Base-by-base conservation (phyloP, 108 stramenopile genomes). In the Cyclotella choctawhatcheeana region DNA sequence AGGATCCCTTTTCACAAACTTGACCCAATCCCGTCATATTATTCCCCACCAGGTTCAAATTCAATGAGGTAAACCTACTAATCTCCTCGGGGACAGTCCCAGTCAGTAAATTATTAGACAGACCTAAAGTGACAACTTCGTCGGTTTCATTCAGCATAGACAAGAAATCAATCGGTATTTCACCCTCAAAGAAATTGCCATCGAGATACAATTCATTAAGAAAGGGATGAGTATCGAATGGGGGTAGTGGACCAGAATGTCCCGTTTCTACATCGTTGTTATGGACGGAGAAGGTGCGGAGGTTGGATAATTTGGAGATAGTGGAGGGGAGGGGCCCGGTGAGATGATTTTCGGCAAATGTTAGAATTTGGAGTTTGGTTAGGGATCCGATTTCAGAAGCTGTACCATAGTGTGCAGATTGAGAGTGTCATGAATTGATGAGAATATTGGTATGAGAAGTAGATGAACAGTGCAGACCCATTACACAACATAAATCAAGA, bases 301-400 rank as follows among this genome's bases (percentile, higher is more conserved):
- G 60, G 58, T 82, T 82, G 44, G 64, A 56, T 64, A 82, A 40
- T 48, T 69, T 58, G 34, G 44, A 43, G 29, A 88, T 51, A 8
- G 66, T 67, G 27, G 50, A 16, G 24, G 86, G 82, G 21, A 89
- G 70, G 5, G 61, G 58, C 24, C 88, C 88, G 12, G 74, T 70
- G 43, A 92, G 75, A 8, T 82, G 77, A 76, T 86, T 93, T 20
- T 89, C 80, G 44, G 76, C 67, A 40, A 94, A 54, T 43, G 86
- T 77, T 22, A 87, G 69, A 12, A 83, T 67, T 65, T 82, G 64
- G 54, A 89, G 77, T 37, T 83, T 85, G 34, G 51, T 43, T 17
- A 81, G 69, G 7, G 54, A 26, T 0, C 85, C 85, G 44, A 85
- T 66, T 48, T 66, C 78, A 5, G 64, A 32, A 17, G 87, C 47